phyloP scores from a whole-genome alignment of 108 stramenopile genomes.

The Skeletonema tropicum region DNA sequence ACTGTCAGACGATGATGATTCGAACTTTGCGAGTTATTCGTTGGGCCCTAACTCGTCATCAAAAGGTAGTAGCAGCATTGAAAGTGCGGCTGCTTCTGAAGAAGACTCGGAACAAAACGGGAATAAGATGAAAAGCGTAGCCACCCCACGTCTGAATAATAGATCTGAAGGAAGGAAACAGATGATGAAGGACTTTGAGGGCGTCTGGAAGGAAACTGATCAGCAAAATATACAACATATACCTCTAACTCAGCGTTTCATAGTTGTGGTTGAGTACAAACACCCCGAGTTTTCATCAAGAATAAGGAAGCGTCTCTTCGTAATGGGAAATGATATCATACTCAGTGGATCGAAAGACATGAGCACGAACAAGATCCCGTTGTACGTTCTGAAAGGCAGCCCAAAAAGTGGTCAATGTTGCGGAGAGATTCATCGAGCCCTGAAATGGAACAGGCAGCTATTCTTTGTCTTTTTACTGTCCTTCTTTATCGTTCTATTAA shows the following conservation, averaged over 20 bases:
- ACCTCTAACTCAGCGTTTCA: background rate
- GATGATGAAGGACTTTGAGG: background rate
- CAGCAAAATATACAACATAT: background rate
- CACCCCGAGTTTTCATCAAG: background rate
- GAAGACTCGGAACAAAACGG: background rate
- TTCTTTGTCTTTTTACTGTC: background rate
- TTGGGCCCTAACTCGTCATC: background rate
- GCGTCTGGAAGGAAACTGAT: background rate
- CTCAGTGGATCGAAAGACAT: conserved; percentile 1
- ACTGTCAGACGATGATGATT: background rate
- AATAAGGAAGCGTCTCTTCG: background rate
- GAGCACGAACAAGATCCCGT: background rate
- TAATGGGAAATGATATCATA: conserved; percentile 2
- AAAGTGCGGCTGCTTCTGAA: background rate
- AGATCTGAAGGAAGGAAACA: background rate
- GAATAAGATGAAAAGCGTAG: background rate
- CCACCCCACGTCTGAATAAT: background rate
- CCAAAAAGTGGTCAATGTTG: conserved; percentile 15
- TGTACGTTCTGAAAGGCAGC: conserved; percentile 3
- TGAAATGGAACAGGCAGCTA: conserved; percentile 6
- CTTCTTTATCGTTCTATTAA: background rate
- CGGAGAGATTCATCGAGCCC: conserved; percentile 11
- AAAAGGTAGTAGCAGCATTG: conserved; percentile 3
- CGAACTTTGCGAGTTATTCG: conserved; percentile 1
- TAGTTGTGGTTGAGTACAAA: background rate